Evolutionary conservation across 345 rosid genomes (phyloP), one percentile per base, ranked within the genome.

Genomic region (Ceriops tagal): DNA sequence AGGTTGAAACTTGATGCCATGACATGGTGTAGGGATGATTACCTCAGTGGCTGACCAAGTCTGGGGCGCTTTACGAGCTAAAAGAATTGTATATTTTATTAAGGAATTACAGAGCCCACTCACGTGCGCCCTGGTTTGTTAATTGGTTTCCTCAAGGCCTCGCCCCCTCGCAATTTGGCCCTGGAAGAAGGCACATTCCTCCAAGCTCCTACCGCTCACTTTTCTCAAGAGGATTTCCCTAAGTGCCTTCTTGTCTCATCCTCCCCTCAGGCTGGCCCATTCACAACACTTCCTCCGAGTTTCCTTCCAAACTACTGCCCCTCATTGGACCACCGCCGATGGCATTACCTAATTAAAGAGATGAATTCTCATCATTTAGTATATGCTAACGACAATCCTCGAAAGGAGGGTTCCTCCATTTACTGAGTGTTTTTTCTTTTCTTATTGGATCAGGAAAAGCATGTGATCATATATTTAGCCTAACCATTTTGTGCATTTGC

Each of bases 401-500:
- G 32, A 67, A 78, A 75, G 70, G 37, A 39, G 64, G 70, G 64
- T 73, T 78, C 80, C 31, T 70, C 6, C 18, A 9, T 66, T 30
- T 6, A 26, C 63, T 78, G 60, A 43, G 18, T 7, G 62, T 66
- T 69, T 58, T 4, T 27, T 26, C 0, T 24, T 24, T 24, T 24
- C 26, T 24, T 24, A 24, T 24, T 70, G 53, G 59, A 68, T 70
- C 70, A 34, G n/a, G 26, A 34, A 58, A 68, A 4, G 65, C 80
- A 81, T 78, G 80, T 78, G 84, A 70, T 28, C 70, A 64, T 75
- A 78, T 73, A 78, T 75, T 72, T 75, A 26, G 58, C 66, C 28
- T 67, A 71, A 76, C 80, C 24, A 71, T 58, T 73, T 24, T 5
- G 15, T 35, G 10, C 9, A 34, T 34, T 34, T 24, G 26, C 26